These are phyloP conservation scores for Aspergillus versicolor DNA, from an alignment of 2,329 filamentous ascomycete species.

Conservation along the genomic window DNA sequence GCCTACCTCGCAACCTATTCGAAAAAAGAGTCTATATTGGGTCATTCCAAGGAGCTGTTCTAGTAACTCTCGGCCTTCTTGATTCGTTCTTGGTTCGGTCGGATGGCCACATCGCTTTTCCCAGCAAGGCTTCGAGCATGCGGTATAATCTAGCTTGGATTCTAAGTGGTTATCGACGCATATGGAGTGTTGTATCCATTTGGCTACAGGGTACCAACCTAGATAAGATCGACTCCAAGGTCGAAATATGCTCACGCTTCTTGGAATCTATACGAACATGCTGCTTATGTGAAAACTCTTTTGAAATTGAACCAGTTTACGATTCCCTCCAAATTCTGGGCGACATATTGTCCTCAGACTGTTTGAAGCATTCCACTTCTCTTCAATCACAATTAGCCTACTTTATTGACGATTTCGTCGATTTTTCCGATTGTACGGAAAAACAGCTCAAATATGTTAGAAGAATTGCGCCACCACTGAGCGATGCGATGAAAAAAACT, in stretches of 20 bases:
- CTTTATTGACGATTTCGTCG: slow-evolving; percentile 28
- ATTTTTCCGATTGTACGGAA: slow-evolving; percentile 20
- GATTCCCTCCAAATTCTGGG: slow-evolving; percentile 31
- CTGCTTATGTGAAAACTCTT: slow-evolving; percentile 22
- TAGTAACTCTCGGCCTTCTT: slow-evolving; percentile 29
- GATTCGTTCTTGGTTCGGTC: slow-evolving; percentile 27
- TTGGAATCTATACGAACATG: slow-evolving; percentile 24
- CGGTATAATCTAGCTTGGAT: slow-evolving; percentile 36
- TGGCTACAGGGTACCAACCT: slow-evolving; percentile 26
- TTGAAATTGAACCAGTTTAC: slow-evolving; percentile 29
- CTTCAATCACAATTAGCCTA: slow-evolving; percentile 32
- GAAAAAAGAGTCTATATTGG: slow-evolving; percentile 26
- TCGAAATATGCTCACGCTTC: slow-evolving; percentile 27
- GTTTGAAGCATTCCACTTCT: slow-evolving; percentile 21
- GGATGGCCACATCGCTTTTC: slow-evolving; percentile 11
- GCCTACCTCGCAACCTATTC: slow-evolving; percentile 30
- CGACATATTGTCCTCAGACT: slow-evolving; percentile 28
- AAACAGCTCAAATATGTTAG: slow-evolving; percentile 23
- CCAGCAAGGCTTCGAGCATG: slow-evolving; percentile 22
- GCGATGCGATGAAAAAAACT: slow-evolving; percentile 22
- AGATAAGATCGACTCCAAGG: slow-evolving; percentile 18
- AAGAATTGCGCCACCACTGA: slow-evolving; percentile 16
- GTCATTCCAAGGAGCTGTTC: slow-evolving; percentile 25
- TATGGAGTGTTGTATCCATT: slow-evolving; percentile 30
- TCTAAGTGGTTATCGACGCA: slow-evolving; percentile 32